A percentile compares a stretch with the other conserved stretches of the same genome.
phyloP scores from a whole-genome alignment of 2,329 filamentous ascomycete species.

The Microcyclospora pomicola region DNA sequence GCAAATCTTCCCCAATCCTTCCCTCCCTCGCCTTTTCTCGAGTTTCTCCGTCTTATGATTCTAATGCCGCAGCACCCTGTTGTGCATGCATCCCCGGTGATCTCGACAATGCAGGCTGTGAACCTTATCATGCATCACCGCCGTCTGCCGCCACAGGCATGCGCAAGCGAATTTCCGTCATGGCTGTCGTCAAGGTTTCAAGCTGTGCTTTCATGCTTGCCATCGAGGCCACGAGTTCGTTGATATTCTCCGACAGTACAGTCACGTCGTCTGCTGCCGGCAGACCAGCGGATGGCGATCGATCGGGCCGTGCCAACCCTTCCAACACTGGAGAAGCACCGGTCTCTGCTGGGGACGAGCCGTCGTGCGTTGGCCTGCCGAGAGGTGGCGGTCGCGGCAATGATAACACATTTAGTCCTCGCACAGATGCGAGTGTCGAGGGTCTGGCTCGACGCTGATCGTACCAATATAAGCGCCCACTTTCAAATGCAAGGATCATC shows the following conservation, averaged over 20 bases:
- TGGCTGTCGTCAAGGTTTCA: slow-evolving; percentile 7
- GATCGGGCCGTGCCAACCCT: slow-evolving; percentile 4
- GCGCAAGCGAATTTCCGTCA: slow-evolving; percentile 2
- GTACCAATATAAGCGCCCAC: slow-evolving; percentile 18
- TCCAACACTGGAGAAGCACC: slow-evolving; percentile 2
- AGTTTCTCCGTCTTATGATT: too few relatives aligned
- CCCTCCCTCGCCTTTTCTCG: too few relatives aligned
- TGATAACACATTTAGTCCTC: too few relatives aligned
- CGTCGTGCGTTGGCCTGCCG: slow-evolving; percentile 3
- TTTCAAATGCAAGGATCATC: slow-evolving; percentile 56
- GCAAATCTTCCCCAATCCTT: too few relatives aligned
- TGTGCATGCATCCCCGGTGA: too few relatives aligned
- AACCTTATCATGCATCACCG: too few relatives aligned
- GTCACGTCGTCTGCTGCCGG: slow-evolving; percentile 5
- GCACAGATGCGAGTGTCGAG: too few relatives aligned
- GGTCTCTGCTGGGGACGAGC: slow-evolving; percentile 1
- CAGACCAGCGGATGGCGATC: slow-evolving; percentile 5
- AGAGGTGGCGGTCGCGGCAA: slow-evolving; percentile 4
- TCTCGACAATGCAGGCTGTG: too few relatives aligned
- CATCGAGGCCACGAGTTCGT: slow-evolving; percentile 10
- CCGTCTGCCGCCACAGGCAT: too few relatives aligned
- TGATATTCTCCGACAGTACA: slow-evolving; percentile 7
- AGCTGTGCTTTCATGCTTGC: slow-evolving; percentile 11
- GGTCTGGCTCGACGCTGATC: slow-evolving; percentile 6
- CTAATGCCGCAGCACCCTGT: too few relatives aligned